phyloP scores from a whole-genome alignment of 345 rosid species.

The Carallia brachiata region DNA sequence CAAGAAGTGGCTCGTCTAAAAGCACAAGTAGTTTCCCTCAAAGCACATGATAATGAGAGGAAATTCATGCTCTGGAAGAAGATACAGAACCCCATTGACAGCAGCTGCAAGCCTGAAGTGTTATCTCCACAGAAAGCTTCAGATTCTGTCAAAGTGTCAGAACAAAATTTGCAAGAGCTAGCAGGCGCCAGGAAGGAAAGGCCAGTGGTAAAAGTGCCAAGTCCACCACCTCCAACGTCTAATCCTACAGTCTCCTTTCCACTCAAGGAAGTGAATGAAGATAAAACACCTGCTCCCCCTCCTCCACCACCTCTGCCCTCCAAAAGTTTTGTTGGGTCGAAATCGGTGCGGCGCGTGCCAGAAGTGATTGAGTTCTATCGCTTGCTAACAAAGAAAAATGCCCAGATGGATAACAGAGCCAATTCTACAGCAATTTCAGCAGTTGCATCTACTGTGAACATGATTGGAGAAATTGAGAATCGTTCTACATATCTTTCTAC shows the following conservation, averaged over 20 bases:
- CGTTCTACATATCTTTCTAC: constrained; percentile 83
- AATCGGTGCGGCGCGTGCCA: constrained; percentile 71
- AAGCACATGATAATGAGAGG: constrained; percentile 84
- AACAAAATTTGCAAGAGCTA: constrained; percentile 27
- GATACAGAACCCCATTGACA: constrained; percentile 61
- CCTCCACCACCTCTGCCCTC: constrained; percentile 81
- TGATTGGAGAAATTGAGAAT: constrained; percentile 98
- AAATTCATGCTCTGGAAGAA: constrained; percentile 87
- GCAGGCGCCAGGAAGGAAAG: constrained; percentile 25
- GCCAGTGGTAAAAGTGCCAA: constrained; percentile 22
- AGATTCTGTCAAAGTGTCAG: constrained; percentile 37
- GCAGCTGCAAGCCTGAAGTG: constrained; percentile 22
- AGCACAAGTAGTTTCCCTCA: constrained; percentile 63
- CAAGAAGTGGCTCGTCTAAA: constrained; percentile 67
- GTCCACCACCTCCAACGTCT: constrained; percentile 36
- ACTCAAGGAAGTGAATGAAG: constrained; percentile 19
- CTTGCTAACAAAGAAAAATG: constrained; percentile 66
- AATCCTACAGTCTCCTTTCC: constrained; percentile 14
- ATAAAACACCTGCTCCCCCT: constrained; percentile 43
- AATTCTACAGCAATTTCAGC: constrained; percentile 36
- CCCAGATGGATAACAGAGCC: constrained; percentile 42
- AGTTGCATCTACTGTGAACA: constrained; percentile 47
- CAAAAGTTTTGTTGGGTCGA: constrained; percentile 44
- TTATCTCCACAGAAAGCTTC: constrained; percentile 41
- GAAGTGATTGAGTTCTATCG: constrained; percentile 86